phyloP scores from a whole-genome alignment of 2,329 filamentous ascomycete genomes.

The Thermoascus crustaceus region DNA sequence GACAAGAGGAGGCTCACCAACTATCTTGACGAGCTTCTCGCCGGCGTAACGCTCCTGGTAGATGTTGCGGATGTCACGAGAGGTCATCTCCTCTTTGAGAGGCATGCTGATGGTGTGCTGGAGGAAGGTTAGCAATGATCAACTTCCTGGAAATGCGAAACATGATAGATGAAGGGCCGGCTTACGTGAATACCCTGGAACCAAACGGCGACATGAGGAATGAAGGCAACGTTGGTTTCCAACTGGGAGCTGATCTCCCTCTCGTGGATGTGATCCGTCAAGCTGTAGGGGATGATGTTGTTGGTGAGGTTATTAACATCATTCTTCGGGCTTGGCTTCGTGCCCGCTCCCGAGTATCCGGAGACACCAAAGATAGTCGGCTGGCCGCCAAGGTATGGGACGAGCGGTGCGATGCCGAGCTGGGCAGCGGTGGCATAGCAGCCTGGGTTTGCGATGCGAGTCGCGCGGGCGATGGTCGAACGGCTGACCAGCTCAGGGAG shows the following conservation, averaged over 20 bases:
- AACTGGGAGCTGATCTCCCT: slow-evolving; percentile 77
- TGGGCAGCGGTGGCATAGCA: slow-evolving; percentile 94
- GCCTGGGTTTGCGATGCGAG: slow-evolving; percentile 82
- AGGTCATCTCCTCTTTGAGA: slow-evolving; percentile 75
- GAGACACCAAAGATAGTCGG: slow-evolving; percentile 85
- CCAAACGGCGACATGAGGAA: slow-evolving; percentile 92
- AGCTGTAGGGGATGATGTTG: slow-evolving; percentile 83
- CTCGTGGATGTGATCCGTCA: slow-evolving; percentile 94
- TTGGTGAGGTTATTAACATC: slow-evolving; percentile 72
- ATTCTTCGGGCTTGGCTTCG: slow-evolving; percentile 91
- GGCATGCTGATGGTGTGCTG: slow-evolving; percentile 82
- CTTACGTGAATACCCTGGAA: slow-evolving; percentile 81
- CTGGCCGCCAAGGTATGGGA: slow-evolving; percentile 67
- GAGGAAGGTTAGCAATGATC: slow-evolving; percentile 13
- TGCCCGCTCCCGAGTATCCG: slow-evolving; percentile 90
- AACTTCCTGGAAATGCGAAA: slow-evolving; percentile 2
- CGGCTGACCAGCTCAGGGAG: slow-evolving; percentile 78
- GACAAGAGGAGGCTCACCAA: slow-evolving; percentile 78
- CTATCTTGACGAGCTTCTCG: slow-evolving; percentile 88
- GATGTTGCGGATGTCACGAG: slow-evolving; percentile 82
- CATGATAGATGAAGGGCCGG: slow-evolving; percentile 7
- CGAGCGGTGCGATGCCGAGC: slow-evolving; percentile 74
- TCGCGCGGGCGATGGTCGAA: slow-evolving; percentile 66
- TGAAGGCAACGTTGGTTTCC: slow-evolving; percentile 67
- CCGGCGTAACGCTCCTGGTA: slow-evolving; percentile 96